These are phyloP conservation scores for Phialophora expanda DNA, from an alignment of 2,329 filamentous ascomycete genomes.

Conservation along the genomic window DNA sequence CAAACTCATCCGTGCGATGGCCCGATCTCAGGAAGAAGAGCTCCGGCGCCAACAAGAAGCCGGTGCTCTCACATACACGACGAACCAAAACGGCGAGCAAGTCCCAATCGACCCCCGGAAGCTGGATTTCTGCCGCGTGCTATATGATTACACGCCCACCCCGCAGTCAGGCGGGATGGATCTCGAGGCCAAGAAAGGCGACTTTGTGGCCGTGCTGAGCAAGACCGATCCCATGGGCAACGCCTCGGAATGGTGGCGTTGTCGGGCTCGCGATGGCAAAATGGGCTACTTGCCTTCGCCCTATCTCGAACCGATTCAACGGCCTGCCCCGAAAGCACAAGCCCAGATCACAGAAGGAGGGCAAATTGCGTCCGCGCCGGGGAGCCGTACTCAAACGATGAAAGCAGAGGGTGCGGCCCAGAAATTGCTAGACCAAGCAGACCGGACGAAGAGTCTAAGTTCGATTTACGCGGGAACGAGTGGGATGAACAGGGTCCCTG, in stretches of 20 bases:
- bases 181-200: slow-evolving; percentile 89
- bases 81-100: slow-evolving; percentile 46
- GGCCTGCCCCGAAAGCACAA: slow-evolving; percentile 50
- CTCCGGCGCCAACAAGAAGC: slow-evolving; percentile 56
- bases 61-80: slow-evolving; percentile 54
- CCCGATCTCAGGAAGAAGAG: slow-evolving; percentile 83
- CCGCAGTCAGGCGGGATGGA: slow-evolving; percentile 73
- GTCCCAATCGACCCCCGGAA: slow-evolving; percentile 78
- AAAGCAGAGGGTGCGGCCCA: slow-evolving; percentile 41
- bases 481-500: slow-evolving; percentile 30
- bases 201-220: slow-evolving; percentile 89
- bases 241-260: slow-evolving; percentile 96
- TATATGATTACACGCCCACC: slow-evolving; percentile 93
- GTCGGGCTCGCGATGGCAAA: slow-evolving; percentile 83
- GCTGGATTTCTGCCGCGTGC: slow-evolving; percentile 91
- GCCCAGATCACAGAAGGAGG: slow-evolving; percentile 46
- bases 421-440: slow-evolving; percentile 34
- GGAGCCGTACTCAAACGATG: slow-evolving; percentile 62
- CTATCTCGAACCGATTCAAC: slow-evolving; percentile 79
- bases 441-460: slow-evolving; percentile 44
- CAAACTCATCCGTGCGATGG: slow-evolving; percentile 87
- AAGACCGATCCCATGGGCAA: slow-evolving; percentile 93
- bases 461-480: slow-evolving; percentile 31
- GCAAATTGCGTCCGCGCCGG: slow-evolving; percentile 43
- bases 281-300: slow-evolving; percentile 91